Conservation (phyloP, 441 rosid species). For the Populus hybrid region DNA sequence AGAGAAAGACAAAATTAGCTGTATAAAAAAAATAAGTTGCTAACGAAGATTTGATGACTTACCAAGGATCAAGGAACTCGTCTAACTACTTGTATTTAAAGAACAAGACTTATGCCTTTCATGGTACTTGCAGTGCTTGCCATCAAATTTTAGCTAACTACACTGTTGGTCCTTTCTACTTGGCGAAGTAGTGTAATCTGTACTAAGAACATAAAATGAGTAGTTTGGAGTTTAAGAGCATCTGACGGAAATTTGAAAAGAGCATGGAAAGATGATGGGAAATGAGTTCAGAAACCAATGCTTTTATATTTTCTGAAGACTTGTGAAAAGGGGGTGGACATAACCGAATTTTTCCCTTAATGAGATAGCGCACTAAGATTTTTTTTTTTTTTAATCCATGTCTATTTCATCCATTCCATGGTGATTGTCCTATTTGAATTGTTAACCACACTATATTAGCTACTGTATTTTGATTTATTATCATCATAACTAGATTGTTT, state of each 20-base stretch:
- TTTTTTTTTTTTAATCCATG: too few species aligned
- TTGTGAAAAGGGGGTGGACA: not conserved
- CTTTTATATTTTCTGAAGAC: not conserved
- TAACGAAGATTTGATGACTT: not conserved
- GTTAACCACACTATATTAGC: not conserved
- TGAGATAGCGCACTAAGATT: not conserved
- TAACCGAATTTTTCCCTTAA: not conserved
- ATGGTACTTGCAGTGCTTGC: not conserved
- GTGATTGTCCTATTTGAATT: not conserved
- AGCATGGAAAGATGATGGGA: not conserved
- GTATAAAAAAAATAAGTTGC: not conserved
- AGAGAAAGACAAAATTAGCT: not conserved
- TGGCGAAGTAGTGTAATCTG: not conserved
- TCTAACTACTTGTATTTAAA: not conserved
- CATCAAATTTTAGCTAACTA: not conserved
- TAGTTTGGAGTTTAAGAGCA: not conserved
- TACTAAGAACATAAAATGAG: not conserved
- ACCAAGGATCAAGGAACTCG: not conserved
- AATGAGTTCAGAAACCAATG: not conserved
- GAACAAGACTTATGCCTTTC: not conserved
- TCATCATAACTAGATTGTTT: conserved; percentile 6
- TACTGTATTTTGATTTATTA: not conserved
- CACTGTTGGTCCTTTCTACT: not conserved
- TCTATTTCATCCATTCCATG: not conserved
- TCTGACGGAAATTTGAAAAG: not conserved